A percentile compares a stretch with the other conserved stretches of the same genome.
phyloP scores from a whole-genome alignment of 352 stramenopile genomes.

The Phytopythium vexans region DNA sequence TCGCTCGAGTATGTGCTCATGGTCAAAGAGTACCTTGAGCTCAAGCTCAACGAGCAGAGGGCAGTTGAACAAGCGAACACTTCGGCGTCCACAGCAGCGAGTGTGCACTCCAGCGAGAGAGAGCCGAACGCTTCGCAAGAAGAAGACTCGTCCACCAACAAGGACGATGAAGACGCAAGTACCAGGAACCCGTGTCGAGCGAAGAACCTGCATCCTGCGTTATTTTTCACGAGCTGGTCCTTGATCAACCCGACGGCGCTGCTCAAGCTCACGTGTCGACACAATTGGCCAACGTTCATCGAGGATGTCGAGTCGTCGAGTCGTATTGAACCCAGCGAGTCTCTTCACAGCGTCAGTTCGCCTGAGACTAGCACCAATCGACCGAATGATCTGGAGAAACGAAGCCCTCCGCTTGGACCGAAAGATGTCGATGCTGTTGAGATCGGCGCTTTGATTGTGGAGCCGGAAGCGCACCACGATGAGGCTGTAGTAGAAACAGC shows the following conservation, averaged over 20 bases:
- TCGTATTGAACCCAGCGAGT: no score
- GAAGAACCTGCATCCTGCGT: slow-evolving; percentile 73
- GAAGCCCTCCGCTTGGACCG: no score
- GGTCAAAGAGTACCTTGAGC: slow-evolving; percentile 53
- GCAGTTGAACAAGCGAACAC: no score
- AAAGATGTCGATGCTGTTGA: no score
- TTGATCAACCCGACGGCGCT: slow-evolving; percentile 62
- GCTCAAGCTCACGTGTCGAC: slow-evolving; percentile 66
- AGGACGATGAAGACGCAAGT: no score
- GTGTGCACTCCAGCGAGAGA: no score
- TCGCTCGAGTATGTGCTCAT: slow-evolving; percentile 46
- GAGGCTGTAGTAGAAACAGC: no score
- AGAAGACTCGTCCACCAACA: no score
- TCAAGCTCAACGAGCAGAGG: slow-evolving; percentile 34
- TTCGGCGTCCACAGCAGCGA: no score
- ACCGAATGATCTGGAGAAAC: slow-evolving; percentile 2
- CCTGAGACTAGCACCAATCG: background rate
- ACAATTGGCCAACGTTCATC: slow-evolving; percentile 83
- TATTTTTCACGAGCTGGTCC: slow-evolving; percentile 87
- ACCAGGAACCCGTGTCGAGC: background rate
- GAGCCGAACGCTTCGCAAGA: no score
- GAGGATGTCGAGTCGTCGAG: slow-evolving; percentile 22
- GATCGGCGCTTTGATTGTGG: no score
- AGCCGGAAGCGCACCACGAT: background rate
- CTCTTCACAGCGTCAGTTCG: no score